Evolutionary conservation across 257 asterid genomes (phyloP), one percentile per base, ranked within the genome.

Genomic region (Eucommia ulmoides): DNA sequence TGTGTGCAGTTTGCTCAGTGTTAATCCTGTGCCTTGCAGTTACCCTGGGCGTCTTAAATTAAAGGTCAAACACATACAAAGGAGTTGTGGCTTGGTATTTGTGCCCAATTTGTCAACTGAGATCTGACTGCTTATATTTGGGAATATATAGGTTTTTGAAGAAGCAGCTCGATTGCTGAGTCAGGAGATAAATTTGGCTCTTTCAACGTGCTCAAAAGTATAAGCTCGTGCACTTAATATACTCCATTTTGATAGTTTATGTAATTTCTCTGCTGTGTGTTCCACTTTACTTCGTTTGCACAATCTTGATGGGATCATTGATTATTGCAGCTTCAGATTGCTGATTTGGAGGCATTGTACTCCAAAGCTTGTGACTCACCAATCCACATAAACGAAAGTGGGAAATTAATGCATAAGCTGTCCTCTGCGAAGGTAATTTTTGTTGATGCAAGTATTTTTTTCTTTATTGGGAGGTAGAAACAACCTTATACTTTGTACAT

Each of bases 401-500:
- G 72, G 74, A 71, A 71, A 55, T 74, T 88, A 48, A 56, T 56
- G 58, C 54, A 64, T 60, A 88, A 70, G 78, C 63, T 88, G 69
- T 79, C 94, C 24, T 73, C 82, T 21, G 79, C 65, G 41, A 79
- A 84, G 95, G 97, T 88, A 74, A 23, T 49, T 56, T 55, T 61
- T 50, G 5, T 53, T 46, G 44, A 35, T 18, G n/a, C 15, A n/a
- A n/a, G n/a, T n/a, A n/a, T n/a, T n/a, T n/a, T n/a, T n/a, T n/a
- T n/a, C n/a, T n/a, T n/a, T n/a, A n/a, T n/a, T n/a, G n/a, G n/a
- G n/a, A n/a, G n/a, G n/a, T n/a, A n/a, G n/a, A n/a, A n/a, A n/a
- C n/a, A n/a, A n/a, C n/a, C n/a, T n/a, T n/a, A n/a, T n/a, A n/a
- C n/a, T n/a, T n/a, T n/a, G n/a, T n/a, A n/a, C n/a, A n/a, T n/a